Conservation (phyloP, 2,329 filamentous ascomycete genomes). For the Pyrenochaeta sp. region DNA sequence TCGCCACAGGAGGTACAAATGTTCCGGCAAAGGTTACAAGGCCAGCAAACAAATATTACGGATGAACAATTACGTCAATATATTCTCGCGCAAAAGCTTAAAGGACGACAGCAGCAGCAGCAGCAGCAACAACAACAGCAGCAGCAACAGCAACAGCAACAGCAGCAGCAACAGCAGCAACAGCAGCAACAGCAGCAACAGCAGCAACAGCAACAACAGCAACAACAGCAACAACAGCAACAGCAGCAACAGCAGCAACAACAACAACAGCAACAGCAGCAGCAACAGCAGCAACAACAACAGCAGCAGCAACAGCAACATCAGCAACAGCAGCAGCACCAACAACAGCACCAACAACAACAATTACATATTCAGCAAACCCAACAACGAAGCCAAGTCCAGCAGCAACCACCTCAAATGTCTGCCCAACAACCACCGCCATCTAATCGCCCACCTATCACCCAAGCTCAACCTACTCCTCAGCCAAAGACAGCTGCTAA, state of each 20-base stretch:
- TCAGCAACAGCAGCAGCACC: constrained; percentile 31
- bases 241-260: constrained; percentile 16
- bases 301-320: constrained; percentile 17
- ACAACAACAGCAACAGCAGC: constrained; percentile 23
- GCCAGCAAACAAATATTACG: constrained; percentile 36
- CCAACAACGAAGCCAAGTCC: constrained; percentile 12
- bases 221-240: constrained; percentile 18
- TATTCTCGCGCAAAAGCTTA: constrained; percentile 36
- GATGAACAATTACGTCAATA: constrained; percentile 38
- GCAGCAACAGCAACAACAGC: constrained; percentile 18
- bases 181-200: constrained; percentile 42
- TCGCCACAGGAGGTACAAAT: constrained; percentile 52
- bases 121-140: constrained; percentile 35
- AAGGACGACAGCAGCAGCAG: constrained; percentile 21
- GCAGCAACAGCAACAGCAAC: constrained; percentile 29
- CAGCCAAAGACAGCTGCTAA: constrained; percentile 32
- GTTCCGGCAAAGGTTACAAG: constrained; percentile 45
- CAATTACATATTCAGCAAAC: constrained; percentile 16
- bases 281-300: constrained; percentile 18
- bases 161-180: constrained; percentile 26
- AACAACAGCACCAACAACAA: constrained; percentile 17
- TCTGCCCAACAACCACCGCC: constrained; percentile 22
- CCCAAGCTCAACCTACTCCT: constrained; percentile 31
- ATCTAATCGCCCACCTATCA: constrained; percentile 31
- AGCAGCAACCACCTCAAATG: constrained; percentile 19